These are phyloP conservation scores for Lodderomyces elongisporus DNA, from an alignment of 1,139 yeast species.

Conservation along the genomic window DNA sequence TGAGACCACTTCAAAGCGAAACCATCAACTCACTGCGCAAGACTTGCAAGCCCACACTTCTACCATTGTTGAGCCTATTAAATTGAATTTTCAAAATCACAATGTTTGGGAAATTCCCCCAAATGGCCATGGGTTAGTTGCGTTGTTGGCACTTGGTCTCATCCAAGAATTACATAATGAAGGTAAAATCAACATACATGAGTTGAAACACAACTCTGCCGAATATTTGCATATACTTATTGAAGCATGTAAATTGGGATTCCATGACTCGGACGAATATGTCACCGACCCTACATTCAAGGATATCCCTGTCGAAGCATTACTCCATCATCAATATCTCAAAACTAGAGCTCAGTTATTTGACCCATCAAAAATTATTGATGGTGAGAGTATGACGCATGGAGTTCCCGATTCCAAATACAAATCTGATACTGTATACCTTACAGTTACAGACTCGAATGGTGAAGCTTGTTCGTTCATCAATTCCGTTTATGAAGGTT, in stretches of 20 bases:
- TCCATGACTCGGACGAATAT: conserved; percentile 72
- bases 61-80: conserved; percentile 58
- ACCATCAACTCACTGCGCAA: conserved; percentile 51
- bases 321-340: conserved; percentile 43
- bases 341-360: conserved; percentile 47
- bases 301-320: conserved; percentile 29
- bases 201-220: conserved; percentile 59
- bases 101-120: conserved; percentile 76
- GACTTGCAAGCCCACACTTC: conserved; percentile 58
- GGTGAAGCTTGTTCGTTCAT: conserved; percentile 85
- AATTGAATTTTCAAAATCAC: conserved; percentile 39
- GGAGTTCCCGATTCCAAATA: conserved; percentile 62
- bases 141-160: conserved; percentile 62
- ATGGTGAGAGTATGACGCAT: conserved; percentile 39
- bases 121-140: conserved; percentile 75
- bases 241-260: conserved; percentile 68
- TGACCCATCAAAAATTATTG: conserved; percentile 32
- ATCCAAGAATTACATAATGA: conserved; percentile 50
- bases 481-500: conserved; percentile 65
- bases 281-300: conserved; percentile 57
- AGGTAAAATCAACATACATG: conserved; percentile 41
- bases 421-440: conserved; percentile 74
- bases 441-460: conserved; percentile 60
- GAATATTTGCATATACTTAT: conserved; percentile 66
- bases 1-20: conserved; percentile 43